Base-by-base conservation (phyloP, 176 grass and related monocot species). In the Avena eriantha region DNA sequence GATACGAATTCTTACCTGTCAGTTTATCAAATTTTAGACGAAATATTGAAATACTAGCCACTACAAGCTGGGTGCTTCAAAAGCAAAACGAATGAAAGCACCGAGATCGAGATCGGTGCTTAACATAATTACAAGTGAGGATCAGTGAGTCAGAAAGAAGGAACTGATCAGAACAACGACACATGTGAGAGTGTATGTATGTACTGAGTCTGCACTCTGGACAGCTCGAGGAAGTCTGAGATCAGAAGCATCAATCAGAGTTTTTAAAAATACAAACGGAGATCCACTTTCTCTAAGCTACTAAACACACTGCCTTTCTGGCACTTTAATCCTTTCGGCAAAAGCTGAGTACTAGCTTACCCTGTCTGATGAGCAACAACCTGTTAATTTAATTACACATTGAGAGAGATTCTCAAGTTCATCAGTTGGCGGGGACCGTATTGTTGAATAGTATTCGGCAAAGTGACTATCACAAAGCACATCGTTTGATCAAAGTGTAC, bases 401-500 rank as follows among this genome's bases (percentile, higher is more conserved):
- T 21, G 15, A 34, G 3, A 76, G 22, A 54, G 17, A 12, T 77
- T 77, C 11, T 17, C 15, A 77, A 13, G 74, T 55, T 77, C 15
- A 77, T 7, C 8, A 3, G 1, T 1, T 8, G 22, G 0, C 24
- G 49, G 24, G 48, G 48, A 19, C 26, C 73, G 0, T 55, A 10
- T 0, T 17, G 2, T 53, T 24, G 15, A 53, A 74, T 29, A 31
- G 9, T 2, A 12, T 55, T 17, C 0, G 39, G 39, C 47, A 21
- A 77, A 43, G 68, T 21, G 18, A 41, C 65, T 69, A 54, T 22
- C 4, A 36, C 23, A 83, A 84, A 88, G 81, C 26, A 53, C 60
- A 79, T 1, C 53, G 71, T 60, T 78, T 63, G 41, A 79, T 78
- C 56, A 10, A 22, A 61, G 51, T 78, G n/a, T 69, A 8, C 13